These are phyloP conservation scores for Cercospora sesami DNA, from an alignment of 2,329 filamentous ascomycete species.

Conservation along the genomic window DNA sequence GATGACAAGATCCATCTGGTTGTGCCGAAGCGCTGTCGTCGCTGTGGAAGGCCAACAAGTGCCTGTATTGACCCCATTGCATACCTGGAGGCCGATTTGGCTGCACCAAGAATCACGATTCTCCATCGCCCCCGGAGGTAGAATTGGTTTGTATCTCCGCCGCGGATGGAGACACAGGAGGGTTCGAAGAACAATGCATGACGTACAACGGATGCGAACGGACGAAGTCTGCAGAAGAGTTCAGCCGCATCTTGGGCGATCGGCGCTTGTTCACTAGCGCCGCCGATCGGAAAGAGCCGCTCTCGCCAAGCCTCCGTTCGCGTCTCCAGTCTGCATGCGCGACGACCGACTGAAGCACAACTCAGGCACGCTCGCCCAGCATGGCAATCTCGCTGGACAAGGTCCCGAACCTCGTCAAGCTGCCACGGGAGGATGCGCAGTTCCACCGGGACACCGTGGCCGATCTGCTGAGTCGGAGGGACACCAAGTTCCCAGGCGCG, in stretches of 20 bases:
- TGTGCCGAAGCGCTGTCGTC: background rate
- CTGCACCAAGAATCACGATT: too few species aligned
- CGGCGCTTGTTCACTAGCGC: background rate
- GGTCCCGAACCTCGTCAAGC: slow-evolving; percentile 18
- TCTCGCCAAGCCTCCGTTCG: background rate
- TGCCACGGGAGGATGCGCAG: slow-evolving; percentile 30
- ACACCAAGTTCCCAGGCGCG: slow-evolving; percentile 76
- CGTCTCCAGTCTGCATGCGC: background rate
- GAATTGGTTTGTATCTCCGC: background rate
- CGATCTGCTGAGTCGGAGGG: slow-evolving; percentile 68
- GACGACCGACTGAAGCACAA: background rate
- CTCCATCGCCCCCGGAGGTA: background rate
- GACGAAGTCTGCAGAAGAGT: background rate
- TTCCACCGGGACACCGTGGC: slow-evolving; percentile 35
- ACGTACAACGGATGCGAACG: background rate
- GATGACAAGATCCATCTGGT: background rate
- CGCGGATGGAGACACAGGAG: background rate
- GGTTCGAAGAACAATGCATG: background rate
- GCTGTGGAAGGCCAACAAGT: background rate
- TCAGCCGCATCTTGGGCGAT: background rate
- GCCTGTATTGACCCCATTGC: too few species aligned
- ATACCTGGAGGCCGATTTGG: too few species aligned
- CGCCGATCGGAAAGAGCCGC: background rate
- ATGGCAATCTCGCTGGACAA: slow-evolving; percentile 24
- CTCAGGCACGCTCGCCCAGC: background rate